Evolutionary conservation across 192 early-diverging fungal species (phyloP), one percentile per base, ranked within the genome.

Genomic region (Gigaspora rosea): DNA sequence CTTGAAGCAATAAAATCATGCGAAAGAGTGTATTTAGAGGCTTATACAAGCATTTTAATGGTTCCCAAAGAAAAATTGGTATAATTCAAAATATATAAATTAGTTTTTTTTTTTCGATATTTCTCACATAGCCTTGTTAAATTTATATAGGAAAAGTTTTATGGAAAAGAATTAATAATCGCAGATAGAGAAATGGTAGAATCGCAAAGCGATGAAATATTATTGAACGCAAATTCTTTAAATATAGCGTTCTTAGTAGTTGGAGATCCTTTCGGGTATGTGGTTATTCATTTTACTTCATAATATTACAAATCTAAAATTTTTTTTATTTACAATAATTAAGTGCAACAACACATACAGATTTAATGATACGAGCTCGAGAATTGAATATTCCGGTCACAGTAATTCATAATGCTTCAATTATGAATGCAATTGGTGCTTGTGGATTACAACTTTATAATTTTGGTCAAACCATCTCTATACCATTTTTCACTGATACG

Each of bases 171-270:
- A 58, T 88, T 99, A 1, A 88, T 90, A 2, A 73, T 98, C n/a
- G 97, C 97, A 2, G 95, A 99, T 82, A 90, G 97, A 77, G 97
- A 99, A 85, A 95, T 96, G 87, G 97, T 99, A 18, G 97, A 99
- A 85, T 91, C 92, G 1, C 91, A 93, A 41, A 91, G 94, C 47
- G 96, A 98, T 78, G 81, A 87, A 7, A 99, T 99, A 77, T 88
- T 99, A 35, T 84, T 86, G 62, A 90, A 93, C 74, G 97, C 96
- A 3, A 94, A 96, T 75, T 90, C 80, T 51, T 88, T 94, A 66
- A 92, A 99, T 78, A 95, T 99, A 16, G 92, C 94, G 5, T 97
- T 99, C 71, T 85, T 99, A 65, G 97, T 99, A 2, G 96, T 99
- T 6, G 97, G 97, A 58, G 97, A 99, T 86, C 96, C 97, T 50